These are phyloP conservation scores for Mucor piriformis DNA, from an alignment of 371 early-diverging fungal species.

Conservation along the genomic window DNA sequence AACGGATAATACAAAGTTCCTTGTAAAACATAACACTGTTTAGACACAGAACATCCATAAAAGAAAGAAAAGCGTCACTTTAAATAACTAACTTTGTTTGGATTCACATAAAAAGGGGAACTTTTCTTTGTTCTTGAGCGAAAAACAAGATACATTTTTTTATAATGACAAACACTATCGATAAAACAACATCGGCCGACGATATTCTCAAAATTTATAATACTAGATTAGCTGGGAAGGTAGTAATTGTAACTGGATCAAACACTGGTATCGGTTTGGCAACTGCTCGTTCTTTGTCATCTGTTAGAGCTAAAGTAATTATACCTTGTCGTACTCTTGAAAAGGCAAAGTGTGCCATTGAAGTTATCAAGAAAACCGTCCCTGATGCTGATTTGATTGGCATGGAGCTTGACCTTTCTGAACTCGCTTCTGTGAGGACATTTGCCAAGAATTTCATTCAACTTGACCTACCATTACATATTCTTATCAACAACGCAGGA, in stretches of 20 bases:
- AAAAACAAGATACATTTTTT: background rate
- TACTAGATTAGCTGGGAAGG: slow-evolving; percentile 58
- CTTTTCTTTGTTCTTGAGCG: no score
- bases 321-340: slow-evolving; percentile 55
- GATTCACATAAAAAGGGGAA: no score
- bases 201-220: slow-evolving; percentile 5
- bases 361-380: slow-evolving; percentile 49
- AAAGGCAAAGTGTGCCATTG: slow-evolving; percentile 46
- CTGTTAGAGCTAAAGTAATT: slow-evolving; percentile 15
- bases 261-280: slow-evolving; percentile 51
- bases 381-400: slow-evolving; percentile 43
- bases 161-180: background rate
- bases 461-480: slow-evolving; percentile 46
- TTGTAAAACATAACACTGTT: no score
- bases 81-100: no score
- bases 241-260: slow-evolving; percentile 73
- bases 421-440: slow-evolving; percentile 47
- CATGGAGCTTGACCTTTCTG: slow-evolving; percentile 58
- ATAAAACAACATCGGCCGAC: background rate
- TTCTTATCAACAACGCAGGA: slow-evolving; percentile 64
- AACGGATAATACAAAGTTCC: no score
- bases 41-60: no score
- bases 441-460: slow-evolving; percentile 51
- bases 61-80: no score
- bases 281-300: background rate